Percentiles rank a stretch among this genome's conserved stretches.
phyloP scores from a whole-genome alignment of 495 filamentous ascomycete genomes.

The Neurospora tetraspora region DNA sequence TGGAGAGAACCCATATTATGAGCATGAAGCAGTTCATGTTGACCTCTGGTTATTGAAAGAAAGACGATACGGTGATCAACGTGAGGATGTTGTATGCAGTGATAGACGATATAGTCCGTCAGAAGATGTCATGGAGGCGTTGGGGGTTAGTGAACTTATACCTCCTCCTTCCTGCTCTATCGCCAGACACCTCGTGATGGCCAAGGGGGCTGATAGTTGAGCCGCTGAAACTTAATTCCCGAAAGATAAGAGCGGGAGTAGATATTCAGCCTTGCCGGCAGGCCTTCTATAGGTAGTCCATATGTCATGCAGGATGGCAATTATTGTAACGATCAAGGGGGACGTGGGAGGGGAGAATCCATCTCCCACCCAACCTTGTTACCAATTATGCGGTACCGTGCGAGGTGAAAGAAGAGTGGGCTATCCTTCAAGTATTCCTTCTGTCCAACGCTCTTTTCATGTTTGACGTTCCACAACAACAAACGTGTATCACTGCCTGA shows the following conservation, averaged over 20 bases:
- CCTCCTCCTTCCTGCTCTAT: background rate
- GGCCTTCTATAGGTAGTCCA: background rate
- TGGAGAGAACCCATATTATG: background rate
- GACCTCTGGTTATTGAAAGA: background rate
- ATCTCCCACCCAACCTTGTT: background rate
- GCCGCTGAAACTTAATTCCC: background rate
- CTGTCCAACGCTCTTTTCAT: background rate
- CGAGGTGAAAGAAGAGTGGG: background rate
- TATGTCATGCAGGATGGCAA: background rate
- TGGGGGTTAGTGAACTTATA: background rate
- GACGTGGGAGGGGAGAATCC: background rate
- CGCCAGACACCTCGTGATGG: background rate
- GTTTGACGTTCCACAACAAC: background rate
- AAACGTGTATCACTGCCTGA: background rate
- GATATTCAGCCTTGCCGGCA: background rate
- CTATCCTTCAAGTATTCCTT: background rate
- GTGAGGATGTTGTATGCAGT: background rate
- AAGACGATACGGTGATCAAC: background rate
- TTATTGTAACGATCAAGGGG: background rate
- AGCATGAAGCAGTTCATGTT: background rate
- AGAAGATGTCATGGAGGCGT: background rate
- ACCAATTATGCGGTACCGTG: background rate
- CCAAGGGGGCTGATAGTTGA: background rate
- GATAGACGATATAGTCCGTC: background rate
- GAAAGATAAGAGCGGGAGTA: background rate